Conservation (phyloP, 345 rosid species). For the Linum trigynum region DNA sequence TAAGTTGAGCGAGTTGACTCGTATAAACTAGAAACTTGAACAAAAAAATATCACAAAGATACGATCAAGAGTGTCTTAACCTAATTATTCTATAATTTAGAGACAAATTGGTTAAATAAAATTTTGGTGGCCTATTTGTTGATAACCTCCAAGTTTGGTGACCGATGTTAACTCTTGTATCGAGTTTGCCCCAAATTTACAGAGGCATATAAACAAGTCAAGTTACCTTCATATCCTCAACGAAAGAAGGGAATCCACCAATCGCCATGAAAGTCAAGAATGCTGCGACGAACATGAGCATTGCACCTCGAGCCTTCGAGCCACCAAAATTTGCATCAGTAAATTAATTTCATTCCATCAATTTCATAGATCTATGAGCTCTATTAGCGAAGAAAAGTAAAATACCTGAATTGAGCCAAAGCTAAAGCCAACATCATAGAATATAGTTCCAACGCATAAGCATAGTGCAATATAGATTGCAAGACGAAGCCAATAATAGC, state of each 20-base stretch:
- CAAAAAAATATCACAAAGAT: too few relatives aligned
- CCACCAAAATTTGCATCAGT: neutral
- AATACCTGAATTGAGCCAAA: conserved; percentile 51
- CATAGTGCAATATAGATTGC: conserved; percentile 39
- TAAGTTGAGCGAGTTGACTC: too few relatives aligned
- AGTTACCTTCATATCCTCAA: conserved; percentile 39
- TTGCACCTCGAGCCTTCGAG: conserved; percentile 33
- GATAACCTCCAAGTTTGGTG: too few relatives aligned
- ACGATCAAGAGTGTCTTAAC: too few relatives aligned
- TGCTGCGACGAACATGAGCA: conserved; percentile 36
- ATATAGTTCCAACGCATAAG: conserved; percentile 44
- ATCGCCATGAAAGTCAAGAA: conserved; percentile 48
- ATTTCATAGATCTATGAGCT: neutral
- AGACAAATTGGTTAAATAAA: too few relatives aligned
- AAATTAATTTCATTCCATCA: neutral
- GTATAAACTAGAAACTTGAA: too few relatives aligned
- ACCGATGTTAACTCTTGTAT: too few relatives aligned
- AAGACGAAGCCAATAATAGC: conserved; percentile 58
- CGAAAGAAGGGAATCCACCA: conserved; percentile 50
- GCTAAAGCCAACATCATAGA: conserved; percentile 26
- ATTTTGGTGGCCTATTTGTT: too few relatives aligned
- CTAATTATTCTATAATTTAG: too few relatives aligned
- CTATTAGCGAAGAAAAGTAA: too few relatives aligned
- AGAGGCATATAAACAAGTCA: too few relatives aligned
- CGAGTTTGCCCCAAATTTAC: too few relatives aligned